Percentiles rank a stretch among this genome's conserved stretches.
Conservation (phyloP, 2,329 filamentous ascomycete species). For the Pseudonectria foliicola region DNA sequence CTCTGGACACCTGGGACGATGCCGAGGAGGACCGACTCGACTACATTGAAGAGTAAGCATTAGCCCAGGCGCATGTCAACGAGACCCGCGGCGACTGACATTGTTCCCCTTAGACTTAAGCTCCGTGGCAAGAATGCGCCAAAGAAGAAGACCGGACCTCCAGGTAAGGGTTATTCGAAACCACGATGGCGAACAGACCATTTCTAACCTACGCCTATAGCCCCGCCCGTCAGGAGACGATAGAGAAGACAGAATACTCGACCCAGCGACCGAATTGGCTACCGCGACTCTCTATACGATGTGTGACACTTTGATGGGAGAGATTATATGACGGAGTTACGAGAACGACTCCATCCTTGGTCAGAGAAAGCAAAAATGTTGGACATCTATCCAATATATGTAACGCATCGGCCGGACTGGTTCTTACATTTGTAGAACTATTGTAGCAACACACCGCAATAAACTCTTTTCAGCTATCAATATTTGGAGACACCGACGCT, state of each 20-base stretch:
- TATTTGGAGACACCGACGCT: too few species aligned
- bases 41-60: slow-evolving; percentile 56
- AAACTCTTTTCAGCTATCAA: too few species aligned
- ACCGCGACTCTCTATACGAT: neutral
- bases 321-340: neutral
- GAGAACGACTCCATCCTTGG: too few species aligned
- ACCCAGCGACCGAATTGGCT: slow-evolving; percentile 7
- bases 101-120: slow-evolving; percentile 51
- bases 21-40: slow-evolving; percentile 73
- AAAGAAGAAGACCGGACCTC: slow-evolving; percentile 69
- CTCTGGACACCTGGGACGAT: slow-evolving; percentile 65
- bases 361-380: too few species aligned
- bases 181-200: slow-evolving; percentile 8
- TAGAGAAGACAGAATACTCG: slow-evolving; percentile 13
- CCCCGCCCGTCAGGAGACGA: slow-evolving; percentile 25
- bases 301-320: neutral
- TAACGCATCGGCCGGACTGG: neutral
- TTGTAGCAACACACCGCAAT: neutral
- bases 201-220: slow-evolving; percentile 8
- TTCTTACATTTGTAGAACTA: slow-evolving; percentile 1
- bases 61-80: neutral
- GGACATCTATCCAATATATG: too few species aligned
- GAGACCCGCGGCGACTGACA: slow-evolving; percentile 21
- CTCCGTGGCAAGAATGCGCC: slow-evolving; percentile 79
- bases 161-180: slow-evolving; percentile 24